phyloP scores from a whole-genome alignment of 805 yeast species.

The Zygosaccharomyces gambellarensis region DNA sequence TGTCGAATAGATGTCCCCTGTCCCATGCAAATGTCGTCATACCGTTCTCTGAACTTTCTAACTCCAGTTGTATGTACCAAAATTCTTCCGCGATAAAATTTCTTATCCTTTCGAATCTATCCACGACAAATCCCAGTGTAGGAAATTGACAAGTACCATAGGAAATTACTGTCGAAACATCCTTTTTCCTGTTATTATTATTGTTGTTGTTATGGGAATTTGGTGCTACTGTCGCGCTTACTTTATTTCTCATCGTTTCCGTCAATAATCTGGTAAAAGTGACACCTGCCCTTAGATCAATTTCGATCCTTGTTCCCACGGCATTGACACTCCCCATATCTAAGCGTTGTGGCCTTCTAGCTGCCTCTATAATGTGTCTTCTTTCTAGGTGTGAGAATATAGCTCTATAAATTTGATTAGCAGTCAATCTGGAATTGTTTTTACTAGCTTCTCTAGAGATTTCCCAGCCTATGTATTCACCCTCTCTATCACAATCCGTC shows the following conservation, averaged over 20 bases:
- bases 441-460: constrained; percentile 63
- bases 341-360: constrained; percentile 56
- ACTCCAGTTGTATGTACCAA: constrained; percentile 63
- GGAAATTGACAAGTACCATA: constrained; percentile 97
- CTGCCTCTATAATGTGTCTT: constrained; percentile 69
- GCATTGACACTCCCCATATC: constrained; percentile 75
- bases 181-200: constrained; percentile 14
- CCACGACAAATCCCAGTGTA: constrained; percentile 93
- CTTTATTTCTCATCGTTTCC: constrained; percentile 39
- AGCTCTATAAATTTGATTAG: constrained; percentile 62
- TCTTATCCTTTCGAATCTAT: constrained; percentile 71
- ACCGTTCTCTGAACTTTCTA: constrained; percentile 39
- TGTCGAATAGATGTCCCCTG: constrained; percentile 66
- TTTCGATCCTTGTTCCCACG: constrained; percentile 77
- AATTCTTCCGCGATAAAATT: constrained; percentile 71
- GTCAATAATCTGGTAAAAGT: constrained; percentile 78
- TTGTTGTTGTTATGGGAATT: constrained; percentile 5
- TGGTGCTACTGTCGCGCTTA: constrained; percentile 13
- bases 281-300: constrained; percentile 85
- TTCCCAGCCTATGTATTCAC: constrained; percentile 88
- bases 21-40: constrained; percentile 59
- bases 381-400: constrained; percentile 83
- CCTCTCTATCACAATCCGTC: constrained; percentile 99
- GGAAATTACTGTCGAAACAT: constrained; percentile 40
- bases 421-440: constrained; percentile 38